A percentile compares a stretch with the other conserved stretches of the same genome.
Evolutionary conservation across 148 eudicot species (phyloP).

Genomic region (Suaeda aralocaspica): DNA sequence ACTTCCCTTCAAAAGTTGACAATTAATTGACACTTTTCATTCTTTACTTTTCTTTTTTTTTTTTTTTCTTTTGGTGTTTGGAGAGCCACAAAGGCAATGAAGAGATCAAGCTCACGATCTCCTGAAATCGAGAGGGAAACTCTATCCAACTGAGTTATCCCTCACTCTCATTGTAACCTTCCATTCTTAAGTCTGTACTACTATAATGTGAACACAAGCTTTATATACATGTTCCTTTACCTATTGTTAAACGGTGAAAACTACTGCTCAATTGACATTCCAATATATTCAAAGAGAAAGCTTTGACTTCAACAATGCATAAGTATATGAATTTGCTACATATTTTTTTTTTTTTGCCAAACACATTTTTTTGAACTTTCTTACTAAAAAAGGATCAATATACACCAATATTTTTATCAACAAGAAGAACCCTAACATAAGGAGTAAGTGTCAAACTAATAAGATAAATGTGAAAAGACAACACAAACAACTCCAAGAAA

Average conservation of each 20-base stretch:
- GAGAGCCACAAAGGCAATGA: too few relatives aligned
- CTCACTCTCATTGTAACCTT: too few relatives aligned
- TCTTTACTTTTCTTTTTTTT: too few relatives aligned
- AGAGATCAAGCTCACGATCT: too few relatives aligned
- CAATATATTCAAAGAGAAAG: not conserved
- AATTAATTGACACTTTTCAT: too few relatives aligned
- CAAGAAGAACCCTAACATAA: not conserved
- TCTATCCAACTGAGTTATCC: too few relatives aligned
- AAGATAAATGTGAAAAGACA: not conserved
- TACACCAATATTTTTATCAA: not conserved
- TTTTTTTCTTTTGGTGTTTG: too few relatives aligned
- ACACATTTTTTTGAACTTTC: not conserved
- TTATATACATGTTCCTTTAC: not conserved
- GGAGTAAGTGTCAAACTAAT: not conserved
- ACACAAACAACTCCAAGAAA: conserved; percentile 13
- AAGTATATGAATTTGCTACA: not conserved
- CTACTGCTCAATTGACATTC: conserved; percentile 1
- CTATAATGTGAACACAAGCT: too few relatives aligned
- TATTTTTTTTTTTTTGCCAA: not conserved
- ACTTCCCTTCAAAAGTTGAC: too few relatives aligned
- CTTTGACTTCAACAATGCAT: not conserved
- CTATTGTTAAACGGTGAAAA: not conserved
- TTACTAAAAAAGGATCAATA: not conserved
- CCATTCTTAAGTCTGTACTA: too few relatives aligned
- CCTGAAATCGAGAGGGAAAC: too few relatives aligned